These are phyloP conservation scores for Euphorbia tirucalli DNA, from an alignment of 345 rosid species.

Conservation along the genomic window DNA sequence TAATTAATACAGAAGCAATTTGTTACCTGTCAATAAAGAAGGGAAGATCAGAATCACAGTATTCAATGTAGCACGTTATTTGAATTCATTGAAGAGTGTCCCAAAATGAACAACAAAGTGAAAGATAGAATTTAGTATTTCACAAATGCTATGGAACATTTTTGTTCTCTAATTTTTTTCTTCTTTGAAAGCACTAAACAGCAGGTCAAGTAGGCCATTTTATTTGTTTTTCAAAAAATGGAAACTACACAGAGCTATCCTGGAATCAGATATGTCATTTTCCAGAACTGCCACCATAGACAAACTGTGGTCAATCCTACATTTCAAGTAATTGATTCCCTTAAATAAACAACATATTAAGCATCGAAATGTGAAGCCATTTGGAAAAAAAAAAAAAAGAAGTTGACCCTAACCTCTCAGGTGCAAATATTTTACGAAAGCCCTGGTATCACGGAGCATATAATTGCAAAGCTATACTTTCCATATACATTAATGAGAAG, in stretches of 20 bases:
- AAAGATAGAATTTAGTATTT: background rate
- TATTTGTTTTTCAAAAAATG: background rate
- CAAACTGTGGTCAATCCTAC: background rate
- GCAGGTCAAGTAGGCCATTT: background rate
- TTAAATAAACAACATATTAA: background rate
- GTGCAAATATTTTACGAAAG: background rate
- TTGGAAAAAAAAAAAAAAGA: conserved; percentile 4
- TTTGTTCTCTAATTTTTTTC: background rate
- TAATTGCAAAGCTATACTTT: background rate
- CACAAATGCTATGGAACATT: background rate
- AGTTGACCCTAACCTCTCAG: background rate
- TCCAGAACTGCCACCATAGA: background rate
- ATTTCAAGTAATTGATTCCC: background rate
- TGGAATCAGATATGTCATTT: background rate
- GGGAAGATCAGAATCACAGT: too few relatives aligned
- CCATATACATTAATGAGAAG: background rate
- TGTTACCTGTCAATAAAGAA: too few relatives aligned
- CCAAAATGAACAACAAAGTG: too few relatives aligned
- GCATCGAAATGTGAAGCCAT: background rate
- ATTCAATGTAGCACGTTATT: too few relatives aligned
- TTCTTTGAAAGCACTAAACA: background rate
- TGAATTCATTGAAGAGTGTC: too few relatives aligned
- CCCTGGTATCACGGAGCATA: background rate
- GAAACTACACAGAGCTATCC: background rate
- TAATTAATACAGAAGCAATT: too few relatives aligned